Conservation (phyloP, 345 rosid genomes). For the Rhodamnia argentea region DNA sequence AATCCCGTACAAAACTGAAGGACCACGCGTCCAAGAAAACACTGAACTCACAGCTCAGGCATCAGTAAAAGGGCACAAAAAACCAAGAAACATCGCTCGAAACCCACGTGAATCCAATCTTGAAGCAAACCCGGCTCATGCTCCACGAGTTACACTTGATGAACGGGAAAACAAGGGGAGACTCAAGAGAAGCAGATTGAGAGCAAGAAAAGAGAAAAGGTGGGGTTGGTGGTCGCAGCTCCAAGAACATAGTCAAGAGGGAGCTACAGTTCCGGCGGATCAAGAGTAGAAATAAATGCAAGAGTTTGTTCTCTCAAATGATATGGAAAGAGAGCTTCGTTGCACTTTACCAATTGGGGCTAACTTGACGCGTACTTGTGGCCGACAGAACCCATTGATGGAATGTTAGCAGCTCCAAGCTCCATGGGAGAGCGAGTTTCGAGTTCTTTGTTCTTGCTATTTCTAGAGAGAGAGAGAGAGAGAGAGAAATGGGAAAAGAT, state of each 20-base stretch:
- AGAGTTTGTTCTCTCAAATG: not conserved
- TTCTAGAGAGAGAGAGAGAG: not conserved
- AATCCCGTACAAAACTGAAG: not conserved
- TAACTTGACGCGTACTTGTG: not conserved
- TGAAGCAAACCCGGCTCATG: not conserved
- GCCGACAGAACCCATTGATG: not conserved
- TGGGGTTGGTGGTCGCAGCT: not conserved
- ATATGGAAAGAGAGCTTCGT: not conserved
- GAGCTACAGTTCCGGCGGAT: not conserved
- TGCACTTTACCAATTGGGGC: not conserved
- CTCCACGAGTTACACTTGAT: not conserved
- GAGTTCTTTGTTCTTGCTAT: not conserved
- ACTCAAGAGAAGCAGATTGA: not conserved
- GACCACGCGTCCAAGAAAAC: not conserved
- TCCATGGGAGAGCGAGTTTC: constrained; percentile 13
- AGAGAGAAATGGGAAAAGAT: not conserved
- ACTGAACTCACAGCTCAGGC: not conserved
- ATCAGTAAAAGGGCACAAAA: not conserved
- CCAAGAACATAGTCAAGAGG: not conserved
- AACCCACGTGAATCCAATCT: not conserved
- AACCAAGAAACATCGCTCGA: not conserved
- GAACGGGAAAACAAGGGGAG: not conserved
- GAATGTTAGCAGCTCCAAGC: constrained; percentile 7
- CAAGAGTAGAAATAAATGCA: not conserved
- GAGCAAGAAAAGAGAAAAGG: not conserved